Base-by-base conservation (phyloP, 768 basidiomycete species). In the Amanita exitialis region DNA sequence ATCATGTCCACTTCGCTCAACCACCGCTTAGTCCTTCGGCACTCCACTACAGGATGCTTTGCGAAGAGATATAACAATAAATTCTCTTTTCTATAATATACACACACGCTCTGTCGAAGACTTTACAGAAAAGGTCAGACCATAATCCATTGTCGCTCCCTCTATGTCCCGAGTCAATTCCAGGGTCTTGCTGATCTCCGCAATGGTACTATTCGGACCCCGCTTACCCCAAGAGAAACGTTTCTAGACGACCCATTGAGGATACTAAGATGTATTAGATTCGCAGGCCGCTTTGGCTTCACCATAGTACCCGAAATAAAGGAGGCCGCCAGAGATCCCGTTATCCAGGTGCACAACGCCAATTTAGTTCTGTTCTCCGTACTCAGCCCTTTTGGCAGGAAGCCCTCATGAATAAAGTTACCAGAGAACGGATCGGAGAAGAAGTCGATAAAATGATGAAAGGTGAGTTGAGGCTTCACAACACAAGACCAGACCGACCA, bases 381-480 rank as follows among this genome's bases (percentile, higher is more conserved):
- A 6, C 56, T 39, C 18, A 32, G 38, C 12, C 36, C n/a, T 32
- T 34, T 51, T 25, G 21, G 79, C 53, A 72, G 91, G 67, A 75
- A 44, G 86, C 83, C 0, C 67, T 96, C 13, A 69, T 78, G 8
- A 72, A 71, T 1, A 96, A 97, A 63, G 88, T 99, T 42, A 86
- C 86, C 30, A 79, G 90, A 47, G 96, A 98, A 68, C 79, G 96
- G 15, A 80, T 93, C 4, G 94, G 94, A 0, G 87, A 87, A 55
- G 96, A 99, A 65, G 60, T 98, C 12, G 79, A 86, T 55, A 99
- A 98, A 64, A 98, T 97, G 89, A 75, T 98, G 62, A 82, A 82
- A 71, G 85, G 95, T 85, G 42, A 20, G 44, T 35, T 47, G n/a
- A 27, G 54, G 48, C 20, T 47, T 20, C 37, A 34, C 36, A 9